A percentile compares a stretch with the other conserved stretches of the same genome.
These are phyloP conservation scores for Phaeolepiota aurea DNA, from an alignment of 768 basidiomycete genomes.

Conservation along the genomic window DNA sequence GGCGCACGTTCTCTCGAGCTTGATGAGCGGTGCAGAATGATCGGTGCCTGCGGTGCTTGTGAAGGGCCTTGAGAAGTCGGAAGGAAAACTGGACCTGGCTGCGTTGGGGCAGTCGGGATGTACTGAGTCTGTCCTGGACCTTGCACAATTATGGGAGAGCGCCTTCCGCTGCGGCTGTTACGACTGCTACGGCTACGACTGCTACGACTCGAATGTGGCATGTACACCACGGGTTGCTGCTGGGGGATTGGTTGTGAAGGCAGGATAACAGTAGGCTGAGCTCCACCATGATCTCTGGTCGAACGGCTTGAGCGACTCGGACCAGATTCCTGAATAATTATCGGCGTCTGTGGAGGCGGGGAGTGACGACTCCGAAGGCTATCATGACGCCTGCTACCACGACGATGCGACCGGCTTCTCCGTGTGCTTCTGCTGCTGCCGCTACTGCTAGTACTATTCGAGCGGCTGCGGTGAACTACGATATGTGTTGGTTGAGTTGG, in stretches of 20 bases:
- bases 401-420: constrained; percentile 4
- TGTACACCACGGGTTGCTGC: constrained; percentile 8
- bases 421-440: constrained; percentile 1
- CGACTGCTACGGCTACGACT: constrained; percentile 5
- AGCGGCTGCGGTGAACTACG: not conserved
- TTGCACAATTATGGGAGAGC: constrained; percentile 7
- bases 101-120: not conserved
- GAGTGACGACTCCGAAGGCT: constrained; percentile 2
- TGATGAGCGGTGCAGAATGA: not conserved
- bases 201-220: not conserved
- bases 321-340: constrained; percentile 9
- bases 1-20: not conserved
- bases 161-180: constrained; percentile 4
- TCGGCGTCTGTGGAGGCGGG: not conserved
- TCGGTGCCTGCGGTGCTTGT: not conserved
- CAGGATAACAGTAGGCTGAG: constrained; percentile 5
- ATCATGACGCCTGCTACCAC: constrained; percentile 9
- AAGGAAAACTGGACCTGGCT: not conserved
- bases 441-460: not conserved
- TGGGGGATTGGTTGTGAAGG: constrained; percentile 9
- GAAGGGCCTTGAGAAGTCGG: not conserved
- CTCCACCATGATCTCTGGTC: not conserved
- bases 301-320: constrained; percentile 1
- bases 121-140: not conserved
- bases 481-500: constrained; percentile 8